Conservation (phyloP, 2,329 filamentous ascomycete genomes). For the Ophiosphaerella korrae region DNA sequence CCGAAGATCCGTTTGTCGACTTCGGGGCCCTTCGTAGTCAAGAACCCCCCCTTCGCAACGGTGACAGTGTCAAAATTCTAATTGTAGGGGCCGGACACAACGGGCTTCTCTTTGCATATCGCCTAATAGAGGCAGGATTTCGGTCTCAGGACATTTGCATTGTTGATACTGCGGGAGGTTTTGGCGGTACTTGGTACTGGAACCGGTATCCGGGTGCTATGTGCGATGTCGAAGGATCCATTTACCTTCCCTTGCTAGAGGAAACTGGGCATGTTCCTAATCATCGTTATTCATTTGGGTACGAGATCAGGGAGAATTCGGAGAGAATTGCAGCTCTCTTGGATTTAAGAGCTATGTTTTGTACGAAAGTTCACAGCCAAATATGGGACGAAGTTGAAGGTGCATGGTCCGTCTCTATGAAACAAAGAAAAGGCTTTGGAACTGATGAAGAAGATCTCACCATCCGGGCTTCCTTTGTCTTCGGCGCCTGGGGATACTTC, state of each 20-base stretch:
- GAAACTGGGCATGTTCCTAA: slow-evolving; percentile 63
- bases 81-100: background rate
- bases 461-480: slow-evolving; percentile 30
- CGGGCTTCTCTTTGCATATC: slow-evolving; percentile 1
- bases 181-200: slow-evolving; percentile 57
- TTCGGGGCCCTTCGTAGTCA: background rate
- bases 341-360: slow-evolving; percentile 42
- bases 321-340: slow-evolving; percentile 44
- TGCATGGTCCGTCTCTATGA: slow-evolving; percentile 16
- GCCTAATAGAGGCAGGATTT: slow-evolving; percentile 47
- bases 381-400: slow-evolving; percentile 20
- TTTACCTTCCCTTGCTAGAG: slow-evolving; percentile 66
- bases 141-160: slow-evolving; percentile 44
- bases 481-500: slow-evolving; percentile 42
- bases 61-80: background rate
- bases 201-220: slow-evolving; percentile 55
- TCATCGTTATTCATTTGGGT: slow-evolving; percentile 51
- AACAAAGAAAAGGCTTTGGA: background rate
- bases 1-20: background rate
- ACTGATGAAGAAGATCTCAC: slow-evolving; percentile 8
- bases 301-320: slow-evolving; percentile 54
- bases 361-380: slow-evolving; percentile 23
- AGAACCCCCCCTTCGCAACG: background rate
- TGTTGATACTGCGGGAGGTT: slow-evolving; percentile 52
- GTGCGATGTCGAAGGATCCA: slow-evolving; percentile 65